These are phyloP conservation scores for Pseudonitzschia multiseries DNA, from an alignment of 108 stramenopile species.

Conservation along the genomic window DNA sequence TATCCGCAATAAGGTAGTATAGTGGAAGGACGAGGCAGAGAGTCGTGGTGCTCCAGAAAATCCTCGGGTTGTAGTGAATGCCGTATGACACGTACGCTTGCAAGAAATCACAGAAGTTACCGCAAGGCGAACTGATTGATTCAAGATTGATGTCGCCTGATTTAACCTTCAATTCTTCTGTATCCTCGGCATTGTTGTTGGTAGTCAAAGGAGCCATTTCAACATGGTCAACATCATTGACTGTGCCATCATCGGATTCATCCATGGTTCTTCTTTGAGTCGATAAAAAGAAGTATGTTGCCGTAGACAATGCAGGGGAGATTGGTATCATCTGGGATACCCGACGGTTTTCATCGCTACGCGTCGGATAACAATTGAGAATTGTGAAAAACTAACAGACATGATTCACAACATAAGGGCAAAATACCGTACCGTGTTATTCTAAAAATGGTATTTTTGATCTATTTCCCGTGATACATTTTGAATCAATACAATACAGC, in stretches of 20 bases:
- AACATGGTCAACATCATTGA: neutral
- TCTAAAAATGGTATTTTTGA: too few species aligned
- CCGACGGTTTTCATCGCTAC: too few species aligned
- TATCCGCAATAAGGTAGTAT: conserved; percentile 25
- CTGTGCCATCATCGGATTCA: neutral
- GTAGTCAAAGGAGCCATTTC: conserved; percentile 6
- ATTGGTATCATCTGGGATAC: too few species aligned
- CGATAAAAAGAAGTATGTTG: too few species aligned
- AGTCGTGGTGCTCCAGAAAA: conserved; percentile 19
- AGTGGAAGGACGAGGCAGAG: conserved; percentile 15
- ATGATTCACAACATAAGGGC: too few species aligned
- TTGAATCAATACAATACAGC: too few species aligned
- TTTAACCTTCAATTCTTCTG: neutral
- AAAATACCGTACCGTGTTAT: too few species aligned
- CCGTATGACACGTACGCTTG: conserved; percentile 28
- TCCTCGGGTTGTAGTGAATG: conserved; percentile 28
- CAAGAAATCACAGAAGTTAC: neutral
- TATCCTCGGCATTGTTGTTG: neutral
- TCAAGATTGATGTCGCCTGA: too few species aligned
- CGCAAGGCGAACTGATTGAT: neutral
- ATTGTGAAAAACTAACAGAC: too few species aligned
- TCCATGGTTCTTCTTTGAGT: neutral
- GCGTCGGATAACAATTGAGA: too few species aligned
- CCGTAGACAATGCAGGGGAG: too few species aligned
- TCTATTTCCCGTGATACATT: too few species aligned